Evolutionary conservation across 2,329 filamentous ascomycete species (phyloP), one percentile per base, ranked within the genome.

Genomic region (Diaporthe nobilis): DNA sequence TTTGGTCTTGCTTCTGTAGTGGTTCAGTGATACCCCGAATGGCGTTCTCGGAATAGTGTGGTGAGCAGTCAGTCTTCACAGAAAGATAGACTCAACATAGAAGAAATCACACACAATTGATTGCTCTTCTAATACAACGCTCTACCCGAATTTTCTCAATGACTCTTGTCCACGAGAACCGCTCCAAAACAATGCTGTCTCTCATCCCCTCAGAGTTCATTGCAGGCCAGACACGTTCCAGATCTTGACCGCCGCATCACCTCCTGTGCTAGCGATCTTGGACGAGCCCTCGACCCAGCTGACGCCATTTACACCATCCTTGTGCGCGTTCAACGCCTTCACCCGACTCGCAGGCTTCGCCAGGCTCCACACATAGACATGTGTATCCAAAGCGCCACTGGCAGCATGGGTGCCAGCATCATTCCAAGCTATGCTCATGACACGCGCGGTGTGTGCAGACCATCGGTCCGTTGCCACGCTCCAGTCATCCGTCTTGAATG

Each of bases 251-350:
- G 94, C 93, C 47, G 95, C 96, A 88, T 99, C 97, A 15, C 93
- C 94, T 61, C 97, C 97, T 6, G 92, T 91, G 79, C 93, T 97
- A 13, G 94, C 92, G 68, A 98, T 88, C 85, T 90, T 94, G 25
- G 84, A 84, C 75, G 88, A 88, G 12, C 90, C 91, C 39, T 89
- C 89, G 20, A 94, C 88, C 87, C 96, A 99, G 17, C 90, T 90
- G 22, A 98, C 93, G 22, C 94, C 96, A 79, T 94, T 95, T 25
- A 98, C 95, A 13, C 97, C 97, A 82, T 98, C 97, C 86, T 98
- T 98, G 86, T 99, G 97, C 68, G 96, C 95, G 82, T 98, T 98
- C 31, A 92, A 86, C 20, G 92, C 93, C 87, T 97, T 96, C 79
- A 97, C 90, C 79, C 96, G 90, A 84, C 94, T 94, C 3, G 95